These are phyloP conservation scores for Ganoderma lucidum DNA, from an alignment of 1,284 basidiomycete genomes.

Conservation along the genomic window DNA sequence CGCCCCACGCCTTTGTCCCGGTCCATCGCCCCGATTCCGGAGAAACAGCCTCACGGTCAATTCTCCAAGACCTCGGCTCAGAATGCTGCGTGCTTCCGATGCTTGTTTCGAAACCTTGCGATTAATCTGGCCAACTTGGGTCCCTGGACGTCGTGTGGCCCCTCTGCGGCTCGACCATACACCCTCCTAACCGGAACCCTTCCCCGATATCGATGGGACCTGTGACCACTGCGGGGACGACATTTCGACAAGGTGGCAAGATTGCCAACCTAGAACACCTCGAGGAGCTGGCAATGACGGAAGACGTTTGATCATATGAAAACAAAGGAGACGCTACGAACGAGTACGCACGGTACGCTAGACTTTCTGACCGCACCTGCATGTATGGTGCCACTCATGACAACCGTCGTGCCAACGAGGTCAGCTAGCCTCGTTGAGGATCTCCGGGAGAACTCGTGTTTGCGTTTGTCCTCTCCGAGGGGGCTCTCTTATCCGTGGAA, in stretches of 20 bases:
- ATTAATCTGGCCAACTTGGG: not conserved
- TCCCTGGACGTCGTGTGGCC: not conserved
- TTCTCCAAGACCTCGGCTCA: not conserved
- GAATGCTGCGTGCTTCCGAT: slow-evolving; percentile 1
- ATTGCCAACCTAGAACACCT: not conserved
- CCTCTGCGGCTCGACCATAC: not conserved
- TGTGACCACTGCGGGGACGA: not conserved
- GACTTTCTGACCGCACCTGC: slow-evolving; percentile 7
- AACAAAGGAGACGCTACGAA: not conserved
- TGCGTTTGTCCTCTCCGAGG: not conserved
- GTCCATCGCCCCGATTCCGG: slow-evolving; percentile 2
- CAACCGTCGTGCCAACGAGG: not conserved
- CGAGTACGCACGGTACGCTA: not conserved
- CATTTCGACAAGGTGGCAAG: not conserved
- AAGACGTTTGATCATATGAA: not conserved
- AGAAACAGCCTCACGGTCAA: slow-evolving; percentile 3
- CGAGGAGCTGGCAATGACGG: not conserved
- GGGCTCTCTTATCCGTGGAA: not conserved
- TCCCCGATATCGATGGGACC: slow-evolving; percentile 22
- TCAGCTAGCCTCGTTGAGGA: not conserved
- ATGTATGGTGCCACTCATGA: not conserved
- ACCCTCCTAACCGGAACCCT: slow-evolving; percentile 5
- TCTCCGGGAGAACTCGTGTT: slow-evolving; percentile 9
- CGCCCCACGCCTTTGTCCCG: not conserved
- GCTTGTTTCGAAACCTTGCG: slow-evolving; percentile 9